These are phyloP conservation scores for Paratrypanosoma confusum DNA, from an alignment of 208 protist species.

Conservation along the genomic window DNA sequence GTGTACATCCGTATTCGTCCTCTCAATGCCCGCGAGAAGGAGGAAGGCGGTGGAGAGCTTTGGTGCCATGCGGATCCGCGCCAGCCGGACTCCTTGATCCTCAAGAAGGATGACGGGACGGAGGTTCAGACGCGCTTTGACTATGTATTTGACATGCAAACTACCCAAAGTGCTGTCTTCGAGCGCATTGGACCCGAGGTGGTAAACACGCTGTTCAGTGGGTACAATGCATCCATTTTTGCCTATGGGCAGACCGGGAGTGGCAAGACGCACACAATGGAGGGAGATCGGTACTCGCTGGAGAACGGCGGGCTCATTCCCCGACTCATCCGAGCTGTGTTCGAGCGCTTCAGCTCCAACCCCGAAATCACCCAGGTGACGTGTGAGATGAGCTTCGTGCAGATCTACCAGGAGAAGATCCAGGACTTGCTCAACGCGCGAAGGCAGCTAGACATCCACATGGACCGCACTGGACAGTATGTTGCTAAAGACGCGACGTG, in stretches of 20 bases:
- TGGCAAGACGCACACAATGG: slow-evolving; percentile 90
- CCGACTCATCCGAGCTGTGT: slow-evolving; percentile 64
- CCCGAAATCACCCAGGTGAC: slow-evolving; percentile 54
- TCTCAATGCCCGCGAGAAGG: slow-evolving; percentile 67
- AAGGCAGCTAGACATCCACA: slow-evolving; percentile 81
- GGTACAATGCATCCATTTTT: slow-evolving; percentile 86
- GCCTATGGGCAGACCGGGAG: slow-evolving; percentile 96
- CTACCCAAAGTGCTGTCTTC: slow-evolving; percentile 44
- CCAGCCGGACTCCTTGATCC: slow-evolving; percentile 65
- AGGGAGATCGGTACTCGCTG: slow-evolving; percentile 32
- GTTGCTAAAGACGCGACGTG: slow-evolving; percentile 76
- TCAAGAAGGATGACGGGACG: slow-evolving; percentile 43
- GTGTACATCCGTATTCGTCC: slow-evolving; percentile 86
- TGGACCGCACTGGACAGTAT: slow-evolving; percentile 81
- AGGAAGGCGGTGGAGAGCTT: slow-evolving; percentile 57
- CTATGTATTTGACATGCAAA: slow-evolving; percentile 46
- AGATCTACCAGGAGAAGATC: slow-evolving; percentile 87
- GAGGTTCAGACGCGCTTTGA: slow-evolving; percentile 81
- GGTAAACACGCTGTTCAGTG: slow-evolving; percentile 59
- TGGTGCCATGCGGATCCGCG: slow-evolving; percentile 39
- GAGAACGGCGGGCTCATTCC: slow-evolving; percentile 55
- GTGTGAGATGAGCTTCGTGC: slow-evolving; percentile 72
- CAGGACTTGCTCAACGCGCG: slow-evolving; percentile 73
- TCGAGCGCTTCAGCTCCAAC: slow-evolving; percentile 46
- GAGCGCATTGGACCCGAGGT: slow-evolving; percentile 61